Percentiles rank a stretch among this genome's conserved stretches.
phyloP scores from a whole-genome alignment of 1,284 basidiomycete genomes.

The Phylloporus sp. region DNA sequence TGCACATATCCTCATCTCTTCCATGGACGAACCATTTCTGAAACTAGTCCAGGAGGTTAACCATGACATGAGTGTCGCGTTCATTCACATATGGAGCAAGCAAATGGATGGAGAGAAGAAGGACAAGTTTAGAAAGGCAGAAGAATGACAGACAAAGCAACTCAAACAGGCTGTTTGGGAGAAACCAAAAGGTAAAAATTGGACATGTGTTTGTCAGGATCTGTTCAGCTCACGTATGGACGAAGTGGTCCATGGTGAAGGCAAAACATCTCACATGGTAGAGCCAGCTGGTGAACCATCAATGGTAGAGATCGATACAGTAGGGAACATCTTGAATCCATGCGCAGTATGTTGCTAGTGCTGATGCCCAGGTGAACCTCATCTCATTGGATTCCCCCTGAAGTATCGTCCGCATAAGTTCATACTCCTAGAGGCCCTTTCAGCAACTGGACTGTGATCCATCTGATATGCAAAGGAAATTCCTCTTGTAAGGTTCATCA shows the following conservation, averaged over 20 bases:
- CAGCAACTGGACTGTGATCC: conserved; percentile 93
- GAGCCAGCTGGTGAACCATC: neutral
- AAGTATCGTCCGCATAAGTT: conserved; percentile 69
- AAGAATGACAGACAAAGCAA: conserved; percentile 41
- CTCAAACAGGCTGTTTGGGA: conserved; percentile 32
- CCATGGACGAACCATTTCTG: conserved; percentile 84
- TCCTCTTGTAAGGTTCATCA: conserved; percentile 79
- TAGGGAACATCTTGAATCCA: conserved; percentile 13
- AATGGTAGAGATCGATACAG: conserved; percentile 5
- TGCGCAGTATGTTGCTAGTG: conserved; percentile 27
- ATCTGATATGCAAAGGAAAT: conserved; percentile 99
- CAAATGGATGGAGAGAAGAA: conserved; percentile 70
- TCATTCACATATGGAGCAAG: conserved; percentile 87
- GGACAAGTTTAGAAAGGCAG: conserved; percentile 56
- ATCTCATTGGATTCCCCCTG: conserved; percentile 10
- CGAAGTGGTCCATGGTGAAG: conserved; percentile 7
- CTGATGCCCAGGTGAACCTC: neutral
- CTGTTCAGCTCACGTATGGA: conserved; percentile 3
- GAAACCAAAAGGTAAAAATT: conserved; percentile 20
- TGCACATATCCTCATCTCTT: conserved; percentile 80
- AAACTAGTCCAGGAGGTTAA: conserved; percentile 99
- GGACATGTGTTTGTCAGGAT: conserved; percentile 24
- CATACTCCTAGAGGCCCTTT: conserved; percentile 92
- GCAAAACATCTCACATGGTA: neutral
- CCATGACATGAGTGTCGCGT: conserved; percentile 89